Evolutionary conservation across 1,139 yeast genomes (phyloP).

Genomic region (Nakaseomyces delphensis): DNA sequence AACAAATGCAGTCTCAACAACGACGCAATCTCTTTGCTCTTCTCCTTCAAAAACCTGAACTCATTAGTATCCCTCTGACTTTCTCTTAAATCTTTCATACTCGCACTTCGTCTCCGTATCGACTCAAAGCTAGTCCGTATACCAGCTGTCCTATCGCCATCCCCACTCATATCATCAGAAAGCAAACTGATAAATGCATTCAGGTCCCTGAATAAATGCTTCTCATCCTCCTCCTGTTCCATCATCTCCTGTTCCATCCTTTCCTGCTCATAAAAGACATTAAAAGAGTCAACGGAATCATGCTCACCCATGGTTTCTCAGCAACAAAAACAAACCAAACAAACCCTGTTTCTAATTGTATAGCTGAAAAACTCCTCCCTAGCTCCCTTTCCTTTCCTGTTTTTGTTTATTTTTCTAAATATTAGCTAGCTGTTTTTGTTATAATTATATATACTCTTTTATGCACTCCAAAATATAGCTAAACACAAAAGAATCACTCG

Average conservation of each 20-base stretch:
- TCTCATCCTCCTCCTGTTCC: constrained; percentile 6
- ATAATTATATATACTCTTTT: no score
- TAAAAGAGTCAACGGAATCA: neutral
- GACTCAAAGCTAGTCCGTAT: neutral
- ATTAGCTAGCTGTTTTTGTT: no score
- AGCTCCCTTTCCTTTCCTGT: no score
- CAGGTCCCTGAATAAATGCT: constrained; percentile 1
- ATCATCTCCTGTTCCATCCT: constrained; percentile 2
- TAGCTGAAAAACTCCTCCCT: no score
- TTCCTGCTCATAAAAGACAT: constrained; percentile 3
- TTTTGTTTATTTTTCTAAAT: no score
- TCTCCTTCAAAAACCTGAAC: neutral
- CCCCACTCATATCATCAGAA: constrained; percentile 4
- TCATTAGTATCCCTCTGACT: neutral
- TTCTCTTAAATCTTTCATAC: neutral
- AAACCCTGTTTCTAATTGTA: no score
- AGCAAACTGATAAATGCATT: constrained; percentile 1
- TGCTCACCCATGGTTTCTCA: constrained; percentile 9
- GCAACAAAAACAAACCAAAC: no score
- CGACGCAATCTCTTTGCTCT: neutral
- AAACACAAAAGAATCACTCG: no score
- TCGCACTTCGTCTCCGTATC: neutral
- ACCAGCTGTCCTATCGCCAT: constrained; percentile 12
- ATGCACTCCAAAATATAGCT: no score
- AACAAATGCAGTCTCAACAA: constrained; percentile 3